A percentile compares a stretch with the other conserved stretches of the same genome.
These are phyloP conservation scores for Chaetomium olivaceum DNA, from an alignment of 2,329 filamentous ascomycete species.

Conservation along the genomic window DNA sequence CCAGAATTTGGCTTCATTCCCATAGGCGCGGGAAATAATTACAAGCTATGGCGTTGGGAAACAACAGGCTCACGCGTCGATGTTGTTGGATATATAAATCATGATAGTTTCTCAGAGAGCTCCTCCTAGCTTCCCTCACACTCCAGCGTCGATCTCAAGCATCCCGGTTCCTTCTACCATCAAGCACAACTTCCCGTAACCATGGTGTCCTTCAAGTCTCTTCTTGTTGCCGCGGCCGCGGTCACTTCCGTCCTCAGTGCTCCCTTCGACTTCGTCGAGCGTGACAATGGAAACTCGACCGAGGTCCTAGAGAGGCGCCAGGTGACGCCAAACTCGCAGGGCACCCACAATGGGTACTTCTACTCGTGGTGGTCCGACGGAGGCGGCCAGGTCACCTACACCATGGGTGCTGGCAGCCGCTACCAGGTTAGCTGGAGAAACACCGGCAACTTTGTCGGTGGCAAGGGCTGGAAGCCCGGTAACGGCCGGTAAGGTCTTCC, in stretches of 20 bases:
- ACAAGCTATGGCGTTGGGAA: neutral
- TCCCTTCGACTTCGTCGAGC: conserved; percentile 40
- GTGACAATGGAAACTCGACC: conserved; percentile 28
- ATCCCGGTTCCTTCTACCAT: neutral
- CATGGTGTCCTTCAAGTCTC: conserved; percentile 44
- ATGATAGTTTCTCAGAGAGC: neutral
- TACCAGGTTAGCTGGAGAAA: conserved; percentile 53
- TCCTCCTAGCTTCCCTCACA: neutral
- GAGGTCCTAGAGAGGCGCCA: conserved; percentile 30
- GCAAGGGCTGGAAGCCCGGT: conserved; percentile 52
- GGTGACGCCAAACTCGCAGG: conserved; percentile 48
- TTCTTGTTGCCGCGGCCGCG: conserved; percentile 41
- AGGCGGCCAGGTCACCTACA: conserved; percentile 52
- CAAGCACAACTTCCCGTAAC: conserved; percentile 1
- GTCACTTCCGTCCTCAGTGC: conserved; percentile 37
- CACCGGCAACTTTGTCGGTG: conserved; percentile 50
- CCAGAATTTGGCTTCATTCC: conserved; percentile 6
- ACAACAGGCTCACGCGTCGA: neutral
- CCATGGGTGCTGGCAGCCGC: conserved; percentile 50
- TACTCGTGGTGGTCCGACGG: conserved; percentile 62
- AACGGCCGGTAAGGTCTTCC: conserved; percentile 34
- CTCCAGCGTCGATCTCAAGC: neutral
- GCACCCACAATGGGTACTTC: conserved; percentile 58
- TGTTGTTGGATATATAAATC: conserved; percentile 8
- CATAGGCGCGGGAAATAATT: conserved; percentile 10